Evolutionary conservation across 257 asterid species (phyloP), one percentile per base, ranked within the genome.

Genomic region (Echites panduratus): DNA sequence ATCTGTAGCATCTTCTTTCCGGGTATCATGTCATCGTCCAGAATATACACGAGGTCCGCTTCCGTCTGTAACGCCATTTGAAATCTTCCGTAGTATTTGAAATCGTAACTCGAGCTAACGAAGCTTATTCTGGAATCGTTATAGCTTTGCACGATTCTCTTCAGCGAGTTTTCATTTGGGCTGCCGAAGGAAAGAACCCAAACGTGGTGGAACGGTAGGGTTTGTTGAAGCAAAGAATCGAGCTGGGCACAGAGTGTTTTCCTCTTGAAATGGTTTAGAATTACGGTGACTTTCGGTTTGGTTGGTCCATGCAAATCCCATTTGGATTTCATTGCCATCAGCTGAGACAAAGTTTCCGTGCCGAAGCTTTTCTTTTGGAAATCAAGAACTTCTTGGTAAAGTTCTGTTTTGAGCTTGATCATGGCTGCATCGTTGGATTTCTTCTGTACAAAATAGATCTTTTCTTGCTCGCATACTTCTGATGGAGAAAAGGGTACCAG

Each of bases 151-250:
- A 89, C 96, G 6, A 95, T 95, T 43, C 88, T 80, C 75, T 73
- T 82, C 12, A 95, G 56, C 0, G 90, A 77, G 0, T 61, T 65
- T 77, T 92, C 96, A 16, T 90, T 95, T 0, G 98, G 97, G 69
- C 99, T 95, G 29, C 97, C 97, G 22, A 95, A 95, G 2, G 97
- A 88, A 16, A 95, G 88, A 35, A 95, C 98, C 98, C 98, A 92
- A 71, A 86, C 89, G 27, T 88, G 96, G 50, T 95, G 96, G 67
- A 95, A 92, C 0, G 94, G 96, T 0, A 95, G 87, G 0, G 97
- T 90, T 24, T 95, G 98, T n/a, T 86, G 86, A 3, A 87, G 90
- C 17, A 95, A 57, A 0, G 99, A 87, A 7, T 92, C 99, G 2
- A 95, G 78, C 75, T 95, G 98, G 0, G 96, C 87, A 78, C 99